Base-by-base conservation (phyloP, 2,329 filamentous ascomycete genomes). In the Trichoderma sp. region DNA sequence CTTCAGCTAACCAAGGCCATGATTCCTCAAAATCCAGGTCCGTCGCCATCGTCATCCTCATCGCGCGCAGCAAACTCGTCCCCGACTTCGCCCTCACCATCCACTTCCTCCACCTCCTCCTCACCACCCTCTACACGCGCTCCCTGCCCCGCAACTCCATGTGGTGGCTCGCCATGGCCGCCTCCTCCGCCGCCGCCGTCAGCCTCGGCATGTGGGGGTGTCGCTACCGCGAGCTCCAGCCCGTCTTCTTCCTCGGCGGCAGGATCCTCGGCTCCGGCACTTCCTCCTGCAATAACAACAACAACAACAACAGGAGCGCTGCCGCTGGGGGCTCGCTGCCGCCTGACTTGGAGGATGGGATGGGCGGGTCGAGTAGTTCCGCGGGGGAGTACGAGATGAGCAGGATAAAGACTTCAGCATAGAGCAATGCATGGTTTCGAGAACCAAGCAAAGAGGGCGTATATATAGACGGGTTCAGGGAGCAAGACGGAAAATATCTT, bases 71-170 rank as follows among this genome's bases (percentile, higher is more conserved):
- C 55, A 98, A 98, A 77, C 90, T 98, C 67, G 91, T 98, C 58
- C 92, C 92, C 70, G 95, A 99, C 78, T 99, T 98, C 76, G 91
- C 92, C 39, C 81, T 97, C 26, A 97, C 94, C 2, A 85, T 97
- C 19, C 92, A 96, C 79, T 85, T 91, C 75, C 81, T 97, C 48
- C 91, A 97, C 75, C 85, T 97, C 61, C 69, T 95, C 72, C 77
- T 92, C 72, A 91, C 91, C 30, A 89, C 88, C 21, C 76, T 97
- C 41, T 97, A 96, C 78, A 89, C 91, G 3, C 87, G 88, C 72
- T 84, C 86, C 10, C 75, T 98, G 30, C 95, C 95, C 1, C 82
- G 84, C 10, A 89, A 94, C 75, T 79, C 87, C 68, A 89, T 96
- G 72, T 99, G 95, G 95, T 99, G 95, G 94, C 80, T 80, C 65